Percentiles rank a stretch among this genome's conserved stretches.
Conservation (phyloP, 257 asterid species). For the Osmanthus fragrans region DNA sequence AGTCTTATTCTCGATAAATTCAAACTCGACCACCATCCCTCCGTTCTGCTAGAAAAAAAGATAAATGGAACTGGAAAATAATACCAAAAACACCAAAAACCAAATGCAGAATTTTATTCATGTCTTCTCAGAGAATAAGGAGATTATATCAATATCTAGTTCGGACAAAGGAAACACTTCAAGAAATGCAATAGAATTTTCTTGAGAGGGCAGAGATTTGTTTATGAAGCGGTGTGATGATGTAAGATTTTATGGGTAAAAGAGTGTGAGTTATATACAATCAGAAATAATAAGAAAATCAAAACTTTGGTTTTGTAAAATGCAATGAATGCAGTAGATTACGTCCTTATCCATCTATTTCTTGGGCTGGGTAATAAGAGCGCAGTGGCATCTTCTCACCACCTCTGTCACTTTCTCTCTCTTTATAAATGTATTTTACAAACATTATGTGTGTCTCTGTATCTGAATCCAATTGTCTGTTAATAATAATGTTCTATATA, state of each 20-base stretch:
- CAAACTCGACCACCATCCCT: too few relatives aligned
- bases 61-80: slow-evolving; percentile 1
- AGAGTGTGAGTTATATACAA: background rate
- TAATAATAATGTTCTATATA: too few relatives aligned
- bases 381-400: background rate
- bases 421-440: background rate
- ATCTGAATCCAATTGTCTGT: background rate
- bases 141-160: background rate
- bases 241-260: background rate
- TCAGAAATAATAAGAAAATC: background rate
- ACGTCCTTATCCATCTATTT: background rate
- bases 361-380: background rate
- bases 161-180: background rate
- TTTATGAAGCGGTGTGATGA: slow-evolving; percentile 1
- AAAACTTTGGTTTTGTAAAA: slow-evolving; percentile 3
- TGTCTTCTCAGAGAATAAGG: background rate
- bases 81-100: slow-evolving; percentile 59
- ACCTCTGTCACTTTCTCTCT: background rate
- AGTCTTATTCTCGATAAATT: too few relatives aligned
- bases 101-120: slow-evolving; percentile 44
- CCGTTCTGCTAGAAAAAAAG: background rate
- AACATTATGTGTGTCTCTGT: background rate
- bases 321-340: slow-evolving; percentile 24
- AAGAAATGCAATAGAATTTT: background rate
- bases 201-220: background rate